Evolutionary conservation across 768 basidiomycete genomes (phyloP), one percentile per base, ranked within the genome.

Genomic region (Porpolomopsis calyptriformis): DNA sequence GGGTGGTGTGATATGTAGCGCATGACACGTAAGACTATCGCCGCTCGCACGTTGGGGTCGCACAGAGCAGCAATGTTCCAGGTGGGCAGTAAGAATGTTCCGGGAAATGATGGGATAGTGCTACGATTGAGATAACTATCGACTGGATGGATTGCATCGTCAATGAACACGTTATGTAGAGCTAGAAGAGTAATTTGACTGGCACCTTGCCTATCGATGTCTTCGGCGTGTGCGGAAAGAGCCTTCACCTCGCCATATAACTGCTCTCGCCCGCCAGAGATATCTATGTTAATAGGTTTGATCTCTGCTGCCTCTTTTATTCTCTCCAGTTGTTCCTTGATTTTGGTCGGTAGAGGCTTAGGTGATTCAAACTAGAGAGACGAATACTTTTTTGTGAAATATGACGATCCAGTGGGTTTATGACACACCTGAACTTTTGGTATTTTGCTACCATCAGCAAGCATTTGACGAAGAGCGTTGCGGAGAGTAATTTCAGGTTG

Each of bases 1-100:
- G 85, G 81, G 31, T 74, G 66, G 37, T 77, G 80, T 0, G 87
- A 89, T 34, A 79, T 64, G 54, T 78, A 83, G 11, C 85, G 84
- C 43, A 87, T 64, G 23, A 81, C 65, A 25, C 78, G 73, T 35
- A 73, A 60, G 49, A 79, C 57, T 36, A 80, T 55, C 2, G 71
- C 69, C 36, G 54, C 57, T 42, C 63, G 67, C 14, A 74, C 55
- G 14, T 61, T 51, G 0, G 60, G 58, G 33, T 72, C 62, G 1
- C 56, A 48, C 39, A 74, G 61, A 0, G 55, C 44, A 27, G 55
- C 40, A 0, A 78, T 55, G 1, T 58, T 52, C 7, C 55, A 49
- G 10, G 57, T 58, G 0, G 76, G 68, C 2, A 80, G 57, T 34
- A 78, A 55, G 47, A 75, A 66, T 12, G 78, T 77, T 12, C 76